Evolutionary conservation across 768 basidiomycete genomes (phyloP).

Genomic region (Tremella yokohamensis): DNA sequence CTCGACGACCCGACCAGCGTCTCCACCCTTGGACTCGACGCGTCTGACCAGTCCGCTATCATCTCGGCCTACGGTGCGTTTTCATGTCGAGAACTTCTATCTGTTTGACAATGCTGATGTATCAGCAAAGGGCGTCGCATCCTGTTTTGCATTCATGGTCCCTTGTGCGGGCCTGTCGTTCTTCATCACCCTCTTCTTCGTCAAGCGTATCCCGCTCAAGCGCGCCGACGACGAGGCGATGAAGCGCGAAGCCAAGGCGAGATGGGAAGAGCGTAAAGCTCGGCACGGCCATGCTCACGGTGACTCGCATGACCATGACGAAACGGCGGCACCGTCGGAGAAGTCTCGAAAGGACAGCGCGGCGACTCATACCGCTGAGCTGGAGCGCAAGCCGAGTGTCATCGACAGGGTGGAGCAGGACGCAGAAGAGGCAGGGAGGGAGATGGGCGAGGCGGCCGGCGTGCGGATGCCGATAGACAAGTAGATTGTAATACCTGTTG

Average conservation of each 20-base stretch:
- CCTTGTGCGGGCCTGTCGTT: conserved; percentile 59
- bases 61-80: conserved; percentile 42
- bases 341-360: not conserved
- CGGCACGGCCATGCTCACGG: conserved; percentile 15
- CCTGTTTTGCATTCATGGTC: conserved; percentile 64
- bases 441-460: conserved; percentile 20
- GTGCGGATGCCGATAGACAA: not conserved
- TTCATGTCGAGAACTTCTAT: too few species aligned
- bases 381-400: conserved; percentile 5
- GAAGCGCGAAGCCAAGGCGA: conserved; percentile 50
- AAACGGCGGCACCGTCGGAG: not conserved
- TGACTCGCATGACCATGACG: conserved; percentile 1
- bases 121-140: conserved; percentile 60
- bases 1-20: conserved; percentile 41
- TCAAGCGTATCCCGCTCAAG: conserved; percentile 62
- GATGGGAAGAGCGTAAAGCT: conserved; percentile 43
- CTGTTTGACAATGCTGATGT: conserved; percentile 9
- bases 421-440: conserved; percentile 3
- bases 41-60: conserved; percentile 16
- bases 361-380: not conserved
- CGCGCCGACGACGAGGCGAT: conserved; percentile 57
- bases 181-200: conserved; percentile 60
- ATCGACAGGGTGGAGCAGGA: not conserved
- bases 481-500: not conserved
- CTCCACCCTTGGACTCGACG: conserved; percentile 16